Evolutionary conservation across 176 grass and related monocot genomes (phyloP).

Genomic region (Saccharum officinarum): DNA sequence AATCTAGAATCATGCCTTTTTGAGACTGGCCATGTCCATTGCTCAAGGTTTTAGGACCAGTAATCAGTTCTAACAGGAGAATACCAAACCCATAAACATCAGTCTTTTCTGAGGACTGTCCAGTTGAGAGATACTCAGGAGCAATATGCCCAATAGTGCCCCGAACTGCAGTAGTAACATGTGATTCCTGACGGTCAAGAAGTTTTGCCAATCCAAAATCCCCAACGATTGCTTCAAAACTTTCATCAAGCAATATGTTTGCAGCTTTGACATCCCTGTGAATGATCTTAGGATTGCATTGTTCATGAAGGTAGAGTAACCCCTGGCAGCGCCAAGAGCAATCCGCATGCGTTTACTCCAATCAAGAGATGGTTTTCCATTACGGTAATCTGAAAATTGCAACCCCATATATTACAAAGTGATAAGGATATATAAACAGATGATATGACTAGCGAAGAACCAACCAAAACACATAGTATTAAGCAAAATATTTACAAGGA

Average conservation of each 20-base stretch:
- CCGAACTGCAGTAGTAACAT: constrained; percentile 89
- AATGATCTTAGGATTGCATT: constrained; percentile 98
- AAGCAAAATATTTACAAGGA: constrained; percentile 1
- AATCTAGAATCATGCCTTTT: constrained; percentile 96
- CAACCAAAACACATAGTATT: not conserved
- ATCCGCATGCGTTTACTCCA: constrained; percentile 88
- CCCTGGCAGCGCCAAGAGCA: constrained; percentile 85
- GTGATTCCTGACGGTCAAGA: constrained; percentile 88
- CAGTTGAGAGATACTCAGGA: constrained; percentile 96
- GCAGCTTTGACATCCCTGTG: constrained; percentile 97
- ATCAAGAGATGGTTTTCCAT: constrained; percentile 74
- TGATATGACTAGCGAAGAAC: not conserved
- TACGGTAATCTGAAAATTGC: constrained; percentile 57
- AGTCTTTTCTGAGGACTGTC: constrained; percentile 93
- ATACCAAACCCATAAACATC: constrained; percentile 99
- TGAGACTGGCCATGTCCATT: constrained; percentile 72
- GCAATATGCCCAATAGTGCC: constrained; percentile 97
- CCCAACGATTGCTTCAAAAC: constrained; percentile 89
- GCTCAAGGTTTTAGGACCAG: constrained; percentile 81
- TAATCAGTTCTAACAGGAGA: constrained; percentile 86
- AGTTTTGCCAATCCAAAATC: constrained; percentile 98
- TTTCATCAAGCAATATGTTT: constrained; percentile 91
- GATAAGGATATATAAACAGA: not conserved
- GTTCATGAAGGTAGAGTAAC: constrained; percentile 91
- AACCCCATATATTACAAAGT: constrained; percentile 13